phyloP scores from a whole-genome alignment of 2,329 filamentous ascomycete species.

The Moelleriella libera region DNA sequence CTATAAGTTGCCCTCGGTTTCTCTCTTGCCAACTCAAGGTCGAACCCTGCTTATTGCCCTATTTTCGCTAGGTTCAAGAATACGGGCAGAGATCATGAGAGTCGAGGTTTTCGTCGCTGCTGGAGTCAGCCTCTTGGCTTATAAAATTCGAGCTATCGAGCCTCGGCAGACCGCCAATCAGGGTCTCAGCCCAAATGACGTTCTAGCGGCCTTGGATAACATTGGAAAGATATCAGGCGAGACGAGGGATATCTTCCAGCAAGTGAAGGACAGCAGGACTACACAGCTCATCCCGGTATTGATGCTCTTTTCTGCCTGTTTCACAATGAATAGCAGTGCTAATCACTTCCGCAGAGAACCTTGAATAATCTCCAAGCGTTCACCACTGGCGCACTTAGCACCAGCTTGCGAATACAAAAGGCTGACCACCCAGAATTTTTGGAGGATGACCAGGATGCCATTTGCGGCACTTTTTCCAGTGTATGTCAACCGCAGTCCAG shows the following conservation, averaged over 20 bases:
- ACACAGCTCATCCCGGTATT: background rate
- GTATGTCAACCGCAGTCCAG: background rate
- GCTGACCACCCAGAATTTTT: background rate
- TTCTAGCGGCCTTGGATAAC: background rate
- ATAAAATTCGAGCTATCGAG: background rate
- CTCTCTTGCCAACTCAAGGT: too few relatives aligned
- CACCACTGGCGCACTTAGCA: background rate
- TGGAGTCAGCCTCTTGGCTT: background rate
- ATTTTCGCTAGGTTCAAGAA: background rate
- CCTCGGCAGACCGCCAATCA: background rate
- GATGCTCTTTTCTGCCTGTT: background rate
- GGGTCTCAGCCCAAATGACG: background rate
- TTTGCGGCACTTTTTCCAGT: background rate
- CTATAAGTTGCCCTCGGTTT: too few relatives aligned
- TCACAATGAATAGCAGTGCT: background rate
- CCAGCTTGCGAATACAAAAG: background rate
- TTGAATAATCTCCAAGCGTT: background rate
- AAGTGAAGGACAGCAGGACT: background rate
- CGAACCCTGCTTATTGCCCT: too few relatives aligned
- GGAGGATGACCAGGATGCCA: background rate
- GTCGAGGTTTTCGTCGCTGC: background rate
- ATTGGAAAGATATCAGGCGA: background rate
- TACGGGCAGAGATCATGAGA: background rate
- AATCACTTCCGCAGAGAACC: background rate
- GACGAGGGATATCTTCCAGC: background rate